Evolutionary conservation across 106 monocot species (phyloP).

Genomic region (Phalaenopsis aphrodite): DNA sequence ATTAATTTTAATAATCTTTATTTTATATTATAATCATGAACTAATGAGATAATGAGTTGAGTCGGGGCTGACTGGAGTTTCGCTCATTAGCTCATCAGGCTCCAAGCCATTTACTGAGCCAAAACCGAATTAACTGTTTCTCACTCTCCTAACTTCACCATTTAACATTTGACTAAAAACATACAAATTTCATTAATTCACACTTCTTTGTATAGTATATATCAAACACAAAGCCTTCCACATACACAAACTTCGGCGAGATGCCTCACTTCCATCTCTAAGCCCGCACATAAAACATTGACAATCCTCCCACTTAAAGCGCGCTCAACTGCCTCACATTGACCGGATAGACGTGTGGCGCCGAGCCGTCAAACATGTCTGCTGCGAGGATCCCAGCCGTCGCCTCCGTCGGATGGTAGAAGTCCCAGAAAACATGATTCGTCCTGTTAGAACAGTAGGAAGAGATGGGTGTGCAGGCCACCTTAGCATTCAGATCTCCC

Average conservation of each 20-base stretch:
- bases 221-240: background rate
- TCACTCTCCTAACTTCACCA: background rate
- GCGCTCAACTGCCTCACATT: conserved; percentile 10
- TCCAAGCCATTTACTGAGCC: too few species aligned
- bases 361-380: conserved; percentile 9
- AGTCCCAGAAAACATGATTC: conserved; percentile 19
- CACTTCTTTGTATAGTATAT: background rate
- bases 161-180: background rate
- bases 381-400: background rate
- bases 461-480: conserved; percentile 14
- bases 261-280: conserved; percentile 6
- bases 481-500: conserved; percentile 18
- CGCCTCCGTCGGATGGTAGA: conserved; percentile 13
- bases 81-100: too few species aligned
- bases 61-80: too few species aligned
- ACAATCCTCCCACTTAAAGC: background rate
- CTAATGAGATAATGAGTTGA: too few species aligned
- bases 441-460: conserved; percentile 12
- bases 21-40: too few species aligned
- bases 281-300: background rate
- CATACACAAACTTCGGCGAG: background rate
- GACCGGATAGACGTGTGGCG: conserved; percentile 12
- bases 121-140: too few species aligned
- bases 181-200: background rate
- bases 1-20: too few species aligned